Conservation (phyloP, 164 flowering plant genomes). For the Platanus orientalis region DNA sequence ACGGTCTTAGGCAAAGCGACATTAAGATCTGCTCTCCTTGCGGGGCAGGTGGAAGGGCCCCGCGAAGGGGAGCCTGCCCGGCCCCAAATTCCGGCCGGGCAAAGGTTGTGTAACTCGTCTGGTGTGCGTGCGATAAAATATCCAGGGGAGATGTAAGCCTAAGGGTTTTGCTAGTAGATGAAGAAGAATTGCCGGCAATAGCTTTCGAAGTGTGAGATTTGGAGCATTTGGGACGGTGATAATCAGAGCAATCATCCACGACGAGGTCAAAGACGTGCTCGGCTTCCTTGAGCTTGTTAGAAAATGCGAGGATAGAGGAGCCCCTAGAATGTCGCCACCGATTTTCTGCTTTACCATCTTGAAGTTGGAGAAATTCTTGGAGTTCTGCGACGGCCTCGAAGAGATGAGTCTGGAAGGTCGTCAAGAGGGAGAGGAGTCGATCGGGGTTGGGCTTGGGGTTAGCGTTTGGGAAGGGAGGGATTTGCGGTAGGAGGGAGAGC, state of each 20-base stretch:
- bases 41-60: conserved; percentile 96
- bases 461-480: conserved; percentile 64
- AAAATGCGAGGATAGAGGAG: conserved; percentile 51
- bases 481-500: conserved; percentile 73
- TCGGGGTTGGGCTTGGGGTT: conserved; percentile 35
- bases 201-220: conserved; percentile 28
- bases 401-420: conserved; percentile 73
- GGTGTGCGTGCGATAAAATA: conserved; percentile 75
- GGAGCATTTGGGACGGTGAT: conserved; percentile 47
- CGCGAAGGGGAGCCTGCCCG: conserved; percentile 80
- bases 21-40: conserved; percentile 95
- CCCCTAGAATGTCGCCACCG: conserved; percentile 56
- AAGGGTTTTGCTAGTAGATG: conserved; percentile 26
- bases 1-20: conserved; percentile 68
- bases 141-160: conserved; percentile 51
- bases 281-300: conserved; percentile 65
- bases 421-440: conserved; percentile 45
- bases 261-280: conserved; percentile 73
- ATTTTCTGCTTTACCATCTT: conserved; percentile 58
- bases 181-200: conserved; percentile 16
- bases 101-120: conserved; percentile 89
- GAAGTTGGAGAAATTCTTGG: conserved; percentile 87
- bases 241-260: conserved; percentile 83
- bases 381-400: conserved; percentile 85
- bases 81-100: conserved; percentile 97